Base-by-base conservation (phyloP, 140 eudicot species). In the Stevia rebaudiana region DNA sequence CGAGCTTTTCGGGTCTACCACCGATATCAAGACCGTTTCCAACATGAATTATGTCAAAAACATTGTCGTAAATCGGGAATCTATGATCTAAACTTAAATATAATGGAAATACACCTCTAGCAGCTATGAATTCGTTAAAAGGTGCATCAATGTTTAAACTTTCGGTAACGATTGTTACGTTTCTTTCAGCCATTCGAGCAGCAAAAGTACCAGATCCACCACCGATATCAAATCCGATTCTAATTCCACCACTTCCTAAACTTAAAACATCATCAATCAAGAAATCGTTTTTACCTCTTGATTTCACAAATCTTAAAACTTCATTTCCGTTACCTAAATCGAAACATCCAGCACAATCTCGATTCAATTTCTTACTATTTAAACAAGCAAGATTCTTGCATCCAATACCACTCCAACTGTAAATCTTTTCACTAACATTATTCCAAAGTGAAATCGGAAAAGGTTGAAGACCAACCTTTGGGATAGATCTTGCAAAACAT, bases 181-280 rank as follows among this genome's bases (percentile, higher is more conserved):
- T 85, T 54, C 63, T 88, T 73, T 92, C 98, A 11, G 87, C 87
- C 96, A 92, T 92, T 70, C 98, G 71, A 11, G 96, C 96, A 39
- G 94, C 98, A 74, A 92, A 85, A 25, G 94, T 92, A 28, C 98
- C 98, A 21, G 98, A 92, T 33, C 98, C 98, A 50, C 95, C 96
- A 41, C 95, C 98, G 46, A 92, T 81, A 74, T 92, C 98, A 33
- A 88, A 81, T 11, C 95, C 96, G 24, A 82, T 63, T 65, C 95
- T 76, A 55, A 89, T 76, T 12, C 98, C 95, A 42, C 90, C 91
- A 74, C 85, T 79, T 10, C 95, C 95, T 78, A 92, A 74, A 6
- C 74, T 67, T 62, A 92, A 76, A 16, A 92, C 98, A 79, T 88
- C 95, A 57, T 88, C 90, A 65, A 92, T 81, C 48, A 85, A 54